A percentile compares a stretch with the other conserved stretches of the same genome.
phyloP scores from a whole-genome alignment of 805 yeast genomes.

The Debaryomyces hansenii region DNA sequence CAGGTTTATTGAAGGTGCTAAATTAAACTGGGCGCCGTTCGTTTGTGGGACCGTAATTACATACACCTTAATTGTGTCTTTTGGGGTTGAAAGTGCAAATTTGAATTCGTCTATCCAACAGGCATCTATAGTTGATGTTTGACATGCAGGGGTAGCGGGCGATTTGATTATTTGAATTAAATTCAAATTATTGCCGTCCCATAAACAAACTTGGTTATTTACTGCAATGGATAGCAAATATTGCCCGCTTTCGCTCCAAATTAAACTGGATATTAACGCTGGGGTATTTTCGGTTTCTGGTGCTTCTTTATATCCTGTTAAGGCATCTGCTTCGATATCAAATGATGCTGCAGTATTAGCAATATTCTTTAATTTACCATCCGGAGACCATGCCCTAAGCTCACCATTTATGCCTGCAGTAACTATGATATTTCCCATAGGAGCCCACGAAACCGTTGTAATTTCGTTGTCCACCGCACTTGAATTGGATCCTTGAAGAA shows the following conservation, averaged over 20 bases:
- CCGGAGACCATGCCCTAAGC: constrained; percentile 72
- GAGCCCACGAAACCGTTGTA: constrained; percentile 58
- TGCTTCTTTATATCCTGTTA: constrained; percentile 8
- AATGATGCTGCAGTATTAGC: constrained; percentile 19
- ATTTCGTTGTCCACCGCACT: constrained; percentile 22
- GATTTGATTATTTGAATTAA: constrained; percentile 27
- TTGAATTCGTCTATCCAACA: constrained; percentile 73
- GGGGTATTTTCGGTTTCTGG: constrained; percentile 12
- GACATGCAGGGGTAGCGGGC: constrained; percentile 5
- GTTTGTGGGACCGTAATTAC: constrained; percentile 26
- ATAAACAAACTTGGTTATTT: constrained; percentile 44
- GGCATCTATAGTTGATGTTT: constrained; percentile 42
- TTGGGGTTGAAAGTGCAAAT: constrained; percentile 68
- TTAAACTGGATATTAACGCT: constrained; percentile 48
- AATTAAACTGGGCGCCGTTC: constrained; percentile 6
- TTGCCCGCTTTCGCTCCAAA: constrained; percentile 62
- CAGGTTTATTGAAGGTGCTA: not conserved
- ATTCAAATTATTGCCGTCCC: constrained; percentile 57
- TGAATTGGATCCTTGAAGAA: constrained; percentile 9
- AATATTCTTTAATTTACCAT: constrained; percentile 61
- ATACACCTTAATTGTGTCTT: constrained; percentile 55
- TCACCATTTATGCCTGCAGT: constrained; percentile 74
- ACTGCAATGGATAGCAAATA: constrained; percentile 61
- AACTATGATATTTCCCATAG: constrained; percentile 58
- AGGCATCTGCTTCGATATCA: not conserved